Evolutionary conservation across 2,329 filamentous ascomycete genomes (phyloP).

Genomic region (Myotisia sp.): DNA sequence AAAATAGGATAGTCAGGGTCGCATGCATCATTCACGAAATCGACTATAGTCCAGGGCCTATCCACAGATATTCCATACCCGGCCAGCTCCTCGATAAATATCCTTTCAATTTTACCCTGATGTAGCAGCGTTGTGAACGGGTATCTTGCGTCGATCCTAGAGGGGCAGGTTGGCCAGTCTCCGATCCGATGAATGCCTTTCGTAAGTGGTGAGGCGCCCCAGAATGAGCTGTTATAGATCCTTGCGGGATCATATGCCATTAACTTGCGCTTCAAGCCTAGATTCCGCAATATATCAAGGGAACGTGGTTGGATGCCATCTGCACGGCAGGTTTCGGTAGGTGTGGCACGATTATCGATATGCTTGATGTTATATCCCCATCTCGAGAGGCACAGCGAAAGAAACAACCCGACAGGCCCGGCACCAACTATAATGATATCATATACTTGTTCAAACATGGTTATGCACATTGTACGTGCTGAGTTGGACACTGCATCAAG

Average conservation of each 20-base stretch:
- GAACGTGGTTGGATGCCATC: conserved; percentile 33
- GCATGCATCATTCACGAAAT: conserved; percentile 50
- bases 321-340: conserved; percentile 30
- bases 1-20: conserved; percentile 51
- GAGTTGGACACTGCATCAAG: not conserved
- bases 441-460: conserved; percentile 34
- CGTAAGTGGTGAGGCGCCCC: conserved; percentile 40
- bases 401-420: conserved; percentile 73
- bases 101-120: conserved; percentile 58
- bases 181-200: conserved; percentile 47
- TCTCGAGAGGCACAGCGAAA: conserved; percentile 74
- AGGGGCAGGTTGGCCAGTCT: conserved; percentile 75
- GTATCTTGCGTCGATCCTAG: conserved; percentile 55
- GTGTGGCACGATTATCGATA: conserved; percentile 35
- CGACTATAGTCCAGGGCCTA: conserved; percentile 48
- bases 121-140: conserved; percentile 58
- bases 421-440: conserved; percentile 75
- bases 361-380: conserved; percentile 95
- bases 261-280: conserved; percentile 29
- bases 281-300: conserved; percentile 30
- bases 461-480: not conserved
- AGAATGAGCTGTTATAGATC: conserved; percentile 59
- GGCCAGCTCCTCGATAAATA: conserved; percentile 51
- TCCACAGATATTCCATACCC: conserved; percentile 44
- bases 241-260: conserved; percentile 52